phyloP scores from a whole-genome alignment of 805 yeast species.

The Wickerhamomyces pijperi region DNA sequence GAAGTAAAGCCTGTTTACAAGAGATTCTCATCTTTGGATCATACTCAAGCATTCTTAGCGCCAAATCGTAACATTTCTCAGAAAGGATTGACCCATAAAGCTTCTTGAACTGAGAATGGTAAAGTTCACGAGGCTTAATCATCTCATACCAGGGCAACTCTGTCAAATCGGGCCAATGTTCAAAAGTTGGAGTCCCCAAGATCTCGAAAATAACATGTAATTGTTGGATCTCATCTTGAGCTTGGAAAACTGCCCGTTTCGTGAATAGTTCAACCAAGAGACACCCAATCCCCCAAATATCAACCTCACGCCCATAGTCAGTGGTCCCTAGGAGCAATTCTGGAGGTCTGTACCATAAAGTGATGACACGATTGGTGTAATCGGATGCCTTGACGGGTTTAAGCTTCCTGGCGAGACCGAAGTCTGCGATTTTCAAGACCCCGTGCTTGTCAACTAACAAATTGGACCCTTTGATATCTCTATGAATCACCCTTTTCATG shows the following conservation, averaged over 20 bases:
- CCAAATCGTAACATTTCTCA: constrained; percentile 52
- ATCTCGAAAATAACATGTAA: constrained; percentile 62
- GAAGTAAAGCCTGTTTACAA: constrained; percentile 59
- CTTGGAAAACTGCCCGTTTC: constrained; percentile 71
- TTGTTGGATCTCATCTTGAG: constrained; percentile 81
- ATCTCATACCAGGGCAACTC: constrained; percentile 89
- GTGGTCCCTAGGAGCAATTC: constrained; percentile 87
- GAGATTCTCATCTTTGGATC: constrained; percentile 60
- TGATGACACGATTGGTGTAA: constrained; percentile 90
- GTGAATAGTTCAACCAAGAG: constrained; percentile 72
- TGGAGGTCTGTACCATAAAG: constrained; percentile 97
- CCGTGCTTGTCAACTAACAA: constrained; percentile 56
- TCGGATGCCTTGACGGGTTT: constrained; percentile 45
- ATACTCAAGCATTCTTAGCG: constrained; percentile 47
- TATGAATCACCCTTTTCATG: constrained; percentile 54
- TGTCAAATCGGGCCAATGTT: constrained; percentile 70
- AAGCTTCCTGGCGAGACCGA: constrained; percentile 74
- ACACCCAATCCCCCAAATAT: constrained; percentile 97
- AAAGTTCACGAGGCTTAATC: constrained; percentile 41
- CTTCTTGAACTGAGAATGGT: constrained; percentile 26
- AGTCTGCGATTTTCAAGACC: constrained; percentile 62
- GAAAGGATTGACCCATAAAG: constrained; percentile 32
- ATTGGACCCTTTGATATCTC: constrained; percentile 79
- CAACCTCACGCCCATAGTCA: constrained; percentile 81
- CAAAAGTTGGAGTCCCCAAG: constrained; percentile 76